phyloP scores from a whole-genome alignment of 1,139 yeast species.

The Arxiozyma bovina region DNA sequence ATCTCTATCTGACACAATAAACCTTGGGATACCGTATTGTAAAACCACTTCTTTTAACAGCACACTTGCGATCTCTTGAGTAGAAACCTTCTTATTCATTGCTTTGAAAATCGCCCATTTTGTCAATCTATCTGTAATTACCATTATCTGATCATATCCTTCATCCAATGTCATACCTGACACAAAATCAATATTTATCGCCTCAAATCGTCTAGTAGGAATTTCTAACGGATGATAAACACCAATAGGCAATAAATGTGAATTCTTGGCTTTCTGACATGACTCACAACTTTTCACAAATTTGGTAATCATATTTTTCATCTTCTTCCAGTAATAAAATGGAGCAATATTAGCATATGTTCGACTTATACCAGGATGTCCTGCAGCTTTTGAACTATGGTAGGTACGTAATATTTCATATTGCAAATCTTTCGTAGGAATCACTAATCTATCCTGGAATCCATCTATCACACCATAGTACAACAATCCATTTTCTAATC shows the following conservation, averaged over 20 bases:
- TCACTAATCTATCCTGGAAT: not conserved
- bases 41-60: not conserved
- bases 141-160: not conserved
- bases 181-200: slow-evolving; percentile 1
- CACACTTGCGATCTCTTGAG: not conserved
- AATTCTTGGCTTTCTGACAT: slow-evolving; percentile 2
- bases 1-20: slow-evolving; percentile 2
- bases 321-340: not conserved
- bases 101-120: not conserved
- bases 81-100: not conserved
- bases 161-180: not conserved
- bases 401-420: not conserved
- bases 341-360: not conserved
- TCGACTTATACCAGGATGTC: not conserved
- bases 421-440: not conserved
- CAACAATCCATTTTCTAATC: not conserved
- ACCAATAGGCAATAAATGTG: not conserved
- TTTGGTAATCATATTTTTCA: not conserved
- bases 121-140: not conserved
- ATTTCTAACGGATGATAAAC: not conserved
- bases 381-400: not conserved
- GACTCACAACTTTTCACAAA: not conserved
- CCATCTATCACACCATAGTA: not conserved
- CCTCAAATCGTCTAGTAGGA: not conserved
- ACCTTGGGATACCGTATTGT: not conserved